Base-by-base conservation (phyloP, 2,329 filamentous ascomycete genomes). In the Colletotrichum endophyticum region DNA sequence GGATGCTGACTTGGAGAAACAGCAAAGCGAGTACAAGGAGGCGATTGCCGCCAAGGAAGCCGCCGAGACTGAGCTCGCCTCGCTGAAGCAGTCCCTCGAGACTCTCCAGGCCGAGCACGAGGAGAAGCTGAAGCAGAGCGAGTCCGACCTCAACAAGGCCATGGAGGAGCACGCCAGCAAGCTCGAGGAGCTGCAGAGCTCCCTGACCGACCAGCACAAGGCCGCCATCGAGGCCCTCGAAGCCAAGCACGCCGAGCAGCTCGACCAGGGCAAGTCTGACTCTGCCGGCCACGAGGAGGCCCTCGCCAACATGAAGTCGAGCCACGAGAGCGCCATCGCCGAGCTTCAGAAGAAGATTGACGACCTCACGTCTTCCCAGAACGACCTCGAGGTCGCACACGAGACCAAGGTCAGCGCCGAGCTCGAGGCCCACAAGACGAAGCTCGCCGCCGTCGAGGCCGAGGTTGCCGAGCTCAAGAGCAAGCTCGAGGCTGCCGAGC, bases 291-390 rank as follows among this genome's bases (percentile, higher is more conserved):
- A 91, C 34, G 88, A 91, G 75, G 84, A 88, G 72, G 85, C 87
- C 25, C 81, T 92, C 32, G 83, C 86, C 12, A 89, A 90, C 12
- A 84, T 92, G 63, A 90, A 88, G 80, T 79, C 86, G 6, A 84
- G 83, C 64, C 90, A 93, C 77, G 89, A 92, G 71, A 80, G 85
- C 13, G 83, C 85, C 5, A 80, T 88, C 34, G 85, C 85, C 28
- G 88, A 88, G 25, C 83, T 93, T 62, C 88, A 92, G 82, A 88
- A 86, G 80, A 89, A 91, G 82, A 86, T 93, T 36, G 88, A 91
- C 25, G 88, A 89, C 56, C 81, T 92, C 69, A 85, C 86, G 2
- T 85, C 87, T 3, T 87, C 88, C 3, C 88, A 88, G 67, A 82
- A 83, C n/a, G 83, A 84, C 6, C 80, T 90, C 8, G 87, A 89